phyloP scores from a whole-genome alignment of 768 basidiomycete genomes.

The Calocera cornea region DNA sequence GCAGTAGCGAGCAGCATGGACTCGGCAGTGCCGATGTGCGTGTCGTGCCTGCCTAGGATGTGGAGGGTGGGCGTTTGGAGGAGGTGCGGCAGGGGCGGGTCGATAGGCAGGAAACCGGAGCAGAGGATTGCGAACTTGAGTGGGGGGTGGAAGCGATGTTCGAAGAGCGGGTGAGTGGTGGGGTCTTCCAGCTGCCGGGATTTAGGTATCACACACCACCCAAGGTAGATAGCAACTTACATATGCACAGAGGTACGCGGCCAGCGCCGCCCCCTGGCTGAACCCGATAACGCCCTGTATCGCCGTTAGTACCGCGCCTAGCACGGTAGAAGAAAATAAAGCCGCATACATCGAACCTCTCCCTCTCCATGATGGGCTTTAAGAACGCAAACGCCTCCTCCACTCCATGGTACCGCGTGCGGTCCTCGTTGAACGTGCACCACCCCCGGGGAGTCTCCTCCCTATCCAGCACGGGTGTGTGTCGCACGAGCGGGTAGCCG shows the following conservation, averaged over 20 bases:
- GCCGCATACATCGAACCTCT: not conserved
- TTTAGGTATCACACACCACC: not conserved
- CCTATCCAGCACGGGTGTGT: not conserved
- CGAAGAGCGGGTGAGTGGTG: not conserved
- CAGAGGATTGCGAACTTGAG: not conserved
- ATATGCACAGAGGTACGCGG: conserved; percentile 2
- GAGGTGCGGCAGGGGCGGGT: not conserved
- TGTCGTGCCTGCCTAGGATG: not conserved
- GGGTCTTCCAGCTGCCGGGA: not conserved
- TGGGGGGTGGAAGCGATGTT: not conserved
- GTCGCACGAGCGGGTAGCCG: not conserved
- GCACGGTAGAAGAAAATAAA: not conserved
- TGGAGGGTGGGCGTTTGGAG: not conserved
- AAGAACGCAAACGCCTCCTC: not conserved
- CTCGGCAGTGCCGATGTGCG: not conserved
- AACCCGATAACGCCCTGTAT: conserved; percentile 6
- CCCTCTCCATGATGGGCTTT: not conserved
- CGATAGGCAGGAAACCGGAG: not conserved
- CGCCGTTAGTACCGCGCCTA: not conserved
- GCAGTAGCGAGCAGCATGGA: not conserved
- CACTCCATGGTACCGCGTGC: not conserved
- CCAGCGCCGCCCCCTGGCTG: conserved; percentile 6
- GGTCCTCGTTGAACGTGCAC: not conserved
- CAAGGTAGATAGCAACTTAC: not conserved
- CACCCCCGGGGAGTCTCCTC: not conserved